Evolutionary conservation across 2,329 filamentous ascomycete species (phyloP).

Genomic region (Penicillium capsulatum): DNA sequence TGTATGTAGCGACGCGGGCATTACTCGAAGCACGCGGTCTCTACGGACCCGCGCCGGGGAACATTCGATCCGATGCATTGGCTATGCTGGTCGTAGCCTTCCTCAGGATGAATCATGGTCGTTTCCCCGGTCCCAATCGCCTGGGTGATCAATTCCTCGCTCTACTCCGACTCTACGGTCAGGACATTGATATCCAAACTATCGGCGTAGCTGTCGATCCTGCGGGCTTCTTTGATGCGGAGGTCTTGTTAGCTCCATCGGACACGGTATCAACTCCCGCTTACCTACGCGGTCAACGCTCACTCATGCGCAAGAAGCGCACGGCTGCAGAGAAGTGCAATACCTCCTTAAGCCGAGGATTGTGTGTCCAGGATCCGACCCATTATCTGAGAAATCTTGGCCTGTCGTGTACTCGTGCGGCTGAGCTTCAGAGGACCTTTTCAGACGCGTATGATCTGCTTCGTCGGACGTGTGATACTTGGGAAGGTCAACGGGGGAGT

Average conservation of each 20-base stretch:
- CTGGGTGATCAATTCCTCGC: constrained; percentile 45
- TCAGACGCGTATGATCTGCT: constrained; percentile 27
- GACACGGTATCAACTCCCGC: constrained; percentile 16
- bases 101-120: constrained; percentile 43
- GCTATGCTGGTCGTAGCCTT: constrained; percentile 56
- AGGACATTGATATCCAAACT: constrained; percentile 42
- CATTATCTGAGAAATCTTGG: constrained; percentile 57
- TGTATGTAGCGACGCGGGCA: constrained; percentile 51
- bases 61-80: constrained; percentile 52
- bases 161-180: constrained; percentile 50
- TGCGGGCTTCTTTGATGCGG: constrained; percentile 38
- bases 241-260: constrained; percentile 11
- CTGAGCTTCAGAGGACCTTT: constrained; percentile 49
- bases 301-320: constrained; percentile 34
- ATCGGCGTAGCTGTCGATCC: constrained; percentile 51
- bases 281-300: constrained; percentile 38
- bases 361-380: constrained; percentile 58
- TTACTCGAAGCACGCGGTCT: constrained; percentile 50
- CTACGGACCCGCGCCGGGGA: constrained; percentile 46
- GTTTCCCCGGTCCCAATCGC: constrained; percentile 27
- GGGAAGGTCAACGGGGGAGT: constrained; percentile 15
- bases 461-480: constrained; percentile 19
- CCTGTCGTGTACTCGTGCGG: constrained; percentile 45
- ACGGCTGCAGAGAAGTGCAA: constrained; percentile 33
- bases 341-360: constrained; percentile 30